Evolutionary conservation across 805 yeast species (phyloP), one percentile per base, ranked within the genome.

Genomic region (Kluyveromyces aestuarii): DNA sequence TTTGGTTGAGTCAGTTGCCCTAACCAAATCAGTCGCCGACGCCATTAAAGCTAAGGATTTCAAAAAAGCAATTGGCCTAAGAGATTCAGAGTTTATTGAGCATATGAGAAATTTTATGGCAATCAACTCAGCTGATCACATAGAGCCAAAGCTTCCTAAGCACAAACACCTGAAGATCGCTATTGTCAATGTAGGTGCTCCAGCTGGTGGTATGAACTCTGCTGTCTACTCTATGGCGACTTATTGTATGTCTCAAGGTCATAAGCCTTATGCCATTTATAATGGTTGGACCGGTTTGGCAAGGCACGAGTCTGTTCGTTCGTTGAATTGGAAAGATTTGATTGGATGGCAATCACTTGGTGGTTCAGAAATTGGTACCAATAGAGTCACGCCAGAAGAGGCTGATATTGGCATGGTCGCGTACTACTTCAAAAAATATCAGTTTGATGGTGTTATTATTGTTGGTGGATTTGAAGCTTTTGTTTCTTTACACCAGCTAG

Each of bases 381-480:
- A 85, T 69, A 73, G 93, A 65, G 67, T 76, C 25, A 75, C 84
- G 11, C 90, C 91, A 8, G 70, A 72, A 50, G 83, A 80, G 46
- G 72, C 77, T 21, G 83, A 84, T 66, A 70, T 79, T 49, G 93
- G 91, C 41, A 70, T 76, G 63, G 75, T 85, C 48, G 90, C 91
- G 1, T 84, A 76, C 64, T 76, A 82, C 57, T 79, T 85, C 58
- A 84, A 82, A 62, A 81, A 83, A 58, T 78, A 77, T 66, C 67
- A 75, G 44, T 74, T 85, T 56, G 81, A 85, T 56, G 95, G 93
- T 27, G 72, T 85, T 60, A 70, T 85, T 44, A 69, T 85, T 19
- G 81, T 84, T 55, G 95, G 95, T 61, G 95, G 95, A 1, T 85
- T 85, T 62, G 95, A 85, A 68, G 87, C 86, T 6, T 83, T 83